Base-by-base conservation (phyloP, 352 stramenopile genomes). In the Pythium biforme region DNA sequence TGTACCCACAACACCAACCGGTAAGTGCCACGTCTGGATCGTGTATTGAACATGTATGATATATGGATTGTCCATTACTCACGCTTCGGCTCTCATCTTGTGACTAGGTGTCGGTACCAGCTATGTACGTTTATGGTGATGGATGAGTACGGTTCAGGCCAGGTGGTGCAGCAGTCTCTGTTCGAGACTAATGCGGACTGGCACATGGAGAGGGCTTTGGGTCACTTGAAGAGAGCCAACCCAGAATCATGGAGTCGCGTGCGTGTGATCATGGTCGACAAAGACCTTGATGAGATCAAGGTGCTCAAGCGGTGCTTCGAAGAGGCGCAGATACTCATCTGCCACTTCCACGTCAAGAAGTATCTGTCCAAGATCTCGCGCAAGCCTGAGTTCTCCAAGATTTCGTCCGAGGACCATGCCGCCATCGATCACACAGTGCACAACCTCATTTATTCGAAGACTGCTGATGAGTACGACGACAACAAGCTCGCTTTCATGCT, bases 261-360 rank as follows among this genome's bases (percentile, higher is more conserved):
- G 17, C 48, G 33, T 1, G 55, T 69, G 17, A 52, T 69, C 11
- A 41, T 64, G 3, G 55, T 64, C 20, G 62, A 69, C 33, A 69
- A 69, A 49, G 62, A 69, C 12, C 25, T 64, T 3, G 55, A 69
- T 22, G 55, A 69, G 45, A 62, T 70, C n/a, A 22, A 40, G n/a
- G 63, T 66, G 2, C 40, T 61, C 8, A 20, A 50, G 31, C 8
- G 19, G 3, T 15, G 6, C 23, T 67, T 67, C n/a, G 17, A 20
- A 0, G 20, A 54, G 14, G 50, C 45, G 5, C 40, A 39, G 11
- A 26, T 67, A 4, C 31, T 67, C 6, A 55, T 67, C 9, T 67
- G 59, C 17, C n/a, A 20, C 11, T 56, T 67, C 25, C 61, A 68
- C 17, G 61, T 68, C 4, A 25, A 53, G 2, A 68, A 68, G 53